phyloP scores from a whole-genome alignment of 1,284 basidiomycete species.

The Sphagnurus paluster region DNA sequence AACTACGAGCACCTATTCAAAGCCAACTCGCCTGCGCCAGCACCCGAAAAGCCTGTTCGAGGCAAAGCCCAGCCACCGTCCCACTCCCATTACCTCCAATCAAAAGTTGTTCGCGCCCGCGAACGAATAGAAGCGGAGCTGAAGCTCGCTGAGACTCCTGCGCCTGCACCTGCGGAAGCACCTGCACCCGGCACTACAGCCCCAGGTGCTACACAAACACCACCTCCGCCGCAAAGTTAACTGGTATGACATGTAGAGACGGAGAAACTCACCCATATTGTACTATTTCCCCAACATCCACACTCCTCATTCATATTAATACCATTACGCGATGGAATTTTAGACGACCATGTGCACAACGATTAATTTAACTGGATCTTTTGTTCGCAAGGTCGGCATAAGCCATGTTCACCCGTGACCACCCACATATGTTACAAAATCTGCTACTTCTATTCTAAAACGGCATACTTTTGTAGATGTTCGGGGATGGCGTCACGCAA shows the following conservation, averaged over 20 bases:
- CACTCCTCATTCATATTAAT: slow-evolving; percentile 17
- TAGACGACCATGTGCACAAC: background rate
- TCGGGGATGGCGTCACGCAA: slow-evolving; percentile 82
- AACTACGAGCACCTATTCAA: slow-evolving; percentile 94
- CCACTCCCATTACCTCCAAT: slow-evolving; percentile 92
- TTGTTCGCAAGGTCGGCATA: too few species aligned
- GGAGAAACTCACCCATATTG: slow-evolving; percentile 9
- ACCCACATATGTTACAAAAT: too few species aligned
- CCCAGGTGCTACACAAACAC: slow-evolving; percentile 1
- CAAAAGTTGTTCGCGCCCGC: slow-evolving; percentile 92
- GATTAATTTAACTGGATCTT: background rate
- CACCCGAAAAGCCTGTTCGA: slow-evolving; percentile 41
- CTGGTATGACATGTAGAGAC: slow-evolving; percentile 2
- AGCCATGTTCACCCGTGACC: too few species aligned
- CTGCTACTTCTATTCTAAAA: slow-evolving; percentile 61
- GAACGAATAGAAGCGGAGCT: slow-evolving; percentile 92
- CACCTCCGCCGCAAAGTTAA: slow-evolving; percentile 17
- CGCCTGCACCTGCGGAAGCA: slow-evolving; percentile 6
- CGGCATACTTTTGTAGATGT: slow-evolving; percentile 87
- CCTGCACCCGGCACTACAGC: slow-evolving; percentile 5
- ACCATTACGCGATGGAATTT: slow-evolving; percentile 7
- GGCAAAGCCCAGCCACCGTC: slow-evolving; percentile 45
- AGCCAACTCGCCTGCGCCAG: slow-evolving; percentile 77
- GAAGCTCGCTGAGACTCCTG: slow-evolving; percentile 33
- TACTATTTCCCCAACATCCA: slow-evolving; percentile 16